Base-by-base conservation (phyloP, 2,329 filamentous ascomycete species). In the Hypoxylon sp. region DNA sequence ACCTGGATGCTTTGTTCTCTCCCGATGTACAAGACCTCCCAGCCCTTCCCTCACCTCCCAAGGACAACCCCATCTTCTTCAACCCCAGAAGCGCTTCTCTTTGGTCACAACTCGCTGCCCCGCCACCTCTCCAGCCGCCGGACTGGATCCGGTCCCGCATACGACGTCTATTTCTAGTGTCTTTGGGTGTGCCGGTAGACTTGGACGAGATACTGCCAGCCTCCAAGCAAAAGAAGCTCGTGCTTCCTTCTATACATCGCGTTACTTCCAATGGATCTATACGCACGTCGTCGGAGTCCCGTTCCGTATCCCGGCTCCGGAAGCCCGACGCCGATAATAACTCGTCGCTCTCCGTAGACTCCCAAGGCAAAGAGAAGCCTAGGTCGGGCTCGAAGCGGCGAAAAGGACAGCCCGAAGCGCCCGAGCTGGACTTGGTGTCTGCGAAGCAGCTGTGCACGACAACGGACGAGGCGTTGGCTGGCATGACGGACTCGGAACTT, bases 61-160 rank as follows among this genome's bases (percentile, higher is more conserved):
- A 80, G 67, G 81, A 82, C 27, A 81, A 83, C 60, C 79, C 89
- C 40, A 84, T 92, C 47, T 95, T 97, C 75, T 86, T 91, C 51
- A 96, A 91, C 35, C 89, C 92, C 48, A 87, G 93, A 56, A 96
- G 91, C 60, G 88, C 91, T 53, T 97, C 95, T 0, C 81, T 99
- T 27, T 99, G 95, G 95, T 92, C 93, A 35, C 95, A 99, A 78
- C 86, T 99, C 3, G 92, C 97, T 24, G 94, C 94, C 2, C 94
- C 95, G 17, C 95, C 95, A 1, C 93, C 95, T 2, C 85, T 99
- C 31, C 92, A 97, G 69, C 95, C 95, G 4, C 94, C 95, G 0
- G 95, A 99, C 75, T 99, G 95, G 95, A 96, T 97, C 57, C 91
- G 95, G 63, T 97, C 92, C 48, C 91, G 93, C 48, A 99, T 97